Conservation (phyloP, 2,329 filamentous ascomycete genomes). For the Apiospora phragmitis region DNA sequence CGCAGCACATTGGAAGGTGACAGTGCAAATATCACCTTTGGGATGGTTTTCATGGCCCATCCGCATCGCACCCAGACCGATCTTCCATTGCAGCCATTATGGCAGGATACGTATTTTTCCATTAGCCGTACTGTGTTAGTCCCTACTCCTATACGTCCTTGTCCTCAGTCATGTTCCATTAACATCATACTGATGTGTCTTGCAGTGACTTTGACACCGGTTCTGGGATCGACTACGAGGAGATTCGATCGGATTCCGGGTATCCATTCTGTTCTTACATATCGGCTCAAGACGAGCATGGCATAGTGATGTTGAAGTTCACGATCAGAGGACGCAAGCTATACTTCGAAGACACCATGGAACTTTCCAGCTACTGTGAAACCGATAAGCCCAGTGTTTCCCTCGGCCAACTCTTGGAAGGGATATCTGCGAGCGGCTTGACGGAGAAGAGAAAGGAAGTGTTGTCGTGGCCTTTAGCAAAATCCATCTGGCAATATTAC, state of each 20-base stretch:
- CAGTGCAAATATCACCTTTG: background rate
- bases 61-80: background rate
- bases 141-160: no score
- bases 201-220: background rate
- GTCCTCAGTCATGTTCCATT: fast-evolving
- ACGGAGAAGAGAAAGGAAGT: background rate
- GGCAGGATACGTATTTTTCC: background rate
- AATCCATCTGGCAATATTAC: background rate
- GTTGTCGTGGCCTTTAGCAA: background rate
- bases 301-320: background rate
- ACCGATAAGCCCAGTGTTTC: background rate
- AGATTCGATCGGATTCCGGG: background rate
- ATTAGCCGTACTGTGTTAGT: background rate
- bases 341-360: background rate
- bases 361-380: background rate
- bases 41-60: background rate
- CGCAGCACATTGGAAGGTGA: background rate
- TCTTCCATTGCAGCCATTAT: background rate
- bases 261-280: background rate
- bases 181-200: background rate
- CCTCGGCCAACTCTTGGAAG: background rate
- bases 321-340: background rate
- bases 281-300: background rate
- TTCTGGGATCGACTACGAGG: background rate
- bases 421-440: background rate